Percentiles rank a stretch among this genome's conserved stretches.
Conservation (phyloP, 441 rosid species). For the Euphorbia corollata region DNA sequence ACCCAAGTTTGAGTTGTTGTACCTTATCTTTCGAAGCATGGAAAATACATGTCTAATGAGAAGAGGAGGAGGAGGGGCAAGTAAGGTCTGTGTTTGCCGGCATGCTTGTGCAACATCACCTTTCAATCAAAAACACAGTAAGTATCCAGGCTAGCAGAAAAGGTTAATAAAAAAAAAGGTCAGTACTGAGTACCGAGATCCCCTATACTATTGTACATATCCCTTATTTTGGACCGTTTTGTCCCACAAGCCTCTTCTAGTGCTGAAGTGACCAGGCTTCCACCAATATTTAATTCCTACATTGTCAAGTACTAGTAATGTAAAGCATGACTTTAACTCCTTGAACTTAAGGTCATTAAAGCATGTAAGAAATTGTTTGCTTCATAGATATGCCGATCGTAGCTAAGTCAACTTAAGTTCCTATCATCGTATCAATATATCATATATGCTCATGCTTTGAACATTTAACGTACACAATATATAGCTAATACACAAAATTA, state of each 20-base stretch:
- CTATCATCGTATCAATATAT: slow-evolving; percentile 1
- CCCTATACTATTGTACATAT: slow-evolving; percentile 65
- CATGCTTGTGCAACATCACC: slow-evolving; percentile 89
- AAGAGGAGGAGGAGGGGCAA: slow-evolving; percentile 63
- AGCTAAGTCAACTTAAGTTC: slow-evolving; percentile 4
- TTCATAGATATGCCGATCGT: slow-evolving; percentile 3
- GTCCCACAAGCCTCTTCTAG: slow-evolving; percentile 85
- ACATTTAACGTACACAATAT: slow-evolving; percentile 7
- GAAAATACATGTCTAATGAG: slow-evolving; percentile 59
- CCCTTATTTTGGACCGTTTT: slow-evolving; percentile 53
- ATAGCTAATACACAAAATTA: neutral
- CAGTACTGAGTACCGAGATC: slow-evolving; percentile 62
- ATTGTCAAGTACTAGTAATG: slow-evolving; percentile 18
- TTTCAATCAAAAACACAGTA: slow-evolving; percentile 21
- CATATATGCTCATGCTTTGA: neutral
- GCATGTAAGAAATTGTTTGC: slow-evolving; percentile 11
- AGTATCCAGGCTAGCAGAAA: slow-evolving; percentile 5
- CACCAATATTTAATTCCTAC: slow-evolving; percentile 80
- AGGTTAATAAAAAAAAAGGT: neutral
- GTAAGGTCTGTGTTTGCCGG: slow-evolving; percentile 71
- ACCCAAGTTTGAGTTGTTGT: slow-evolving; percentile 18
- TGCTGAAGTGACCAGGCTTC: slow-evolving; percentile 65
- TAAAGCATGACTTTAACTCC: neutral
- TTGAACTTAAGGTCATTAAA: slow-evolving; percentile 11
- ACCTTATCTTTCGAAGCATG: slow-evolving; percentile 69